phyloP scores from a whole-genome alignment of 1,284 basidiomycete species.

The Ceratobasidium theobromae region DNA sequence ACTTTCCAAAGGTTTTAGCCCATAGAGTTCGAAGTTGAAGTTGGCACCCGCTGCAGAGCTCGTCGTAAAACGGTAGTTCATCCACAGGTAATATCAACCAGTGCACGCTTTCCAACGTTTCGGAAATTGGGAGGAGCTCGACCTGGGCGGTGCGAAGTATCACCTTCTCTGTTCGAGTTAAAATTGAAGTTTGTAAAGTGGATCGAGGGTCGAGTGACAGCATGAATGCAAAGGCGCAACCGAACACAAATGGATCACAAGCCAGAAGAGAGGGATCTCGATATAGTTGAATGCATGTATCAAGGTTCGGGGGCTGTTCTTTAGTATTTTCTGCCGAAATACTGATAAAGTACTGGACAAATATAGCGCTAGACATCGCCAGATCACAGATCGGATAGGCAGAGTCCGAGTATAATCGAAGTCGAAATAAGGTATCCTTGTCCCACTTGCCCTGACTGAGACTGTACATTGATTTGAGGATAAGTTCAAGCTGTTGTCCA shows the following conservation, averaged over 20 bases:
- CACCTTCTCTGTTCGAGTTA: background rate
- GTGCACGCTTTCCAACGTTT: background rate
- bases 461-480: background rate
- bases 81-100: background rate
- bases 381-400: too few relatives aligned
- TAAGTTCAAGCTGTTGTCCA: background rate
- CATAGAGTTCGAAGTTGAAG: background rate
- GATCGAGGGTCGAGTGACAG: background rate
- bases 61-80: too few relatives aligned
- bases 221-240: background rate
- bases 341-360: background rate
- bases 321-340: background rate
- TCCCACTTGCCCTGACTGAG: background rate
- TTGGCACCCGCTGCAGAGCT: too few relatives aligned
- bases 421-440: background rate
- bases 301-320: background rate
- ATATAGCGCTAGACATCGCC: too few relatives aligned
- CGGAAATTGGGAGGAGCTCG: background rate
- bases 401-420: too few relatives aligned
- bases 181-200: background rate
- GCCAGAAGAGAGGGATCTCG: background rate
- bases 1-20: background rate
- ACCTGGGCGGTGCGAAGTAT: background rate
- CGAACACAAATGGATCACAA: background rate
- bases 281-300: background rate